Base-by-base conservation (phyloP, 2,329 filamentous ascomycete species). In the Botryotinia narcissicola region DNA sequence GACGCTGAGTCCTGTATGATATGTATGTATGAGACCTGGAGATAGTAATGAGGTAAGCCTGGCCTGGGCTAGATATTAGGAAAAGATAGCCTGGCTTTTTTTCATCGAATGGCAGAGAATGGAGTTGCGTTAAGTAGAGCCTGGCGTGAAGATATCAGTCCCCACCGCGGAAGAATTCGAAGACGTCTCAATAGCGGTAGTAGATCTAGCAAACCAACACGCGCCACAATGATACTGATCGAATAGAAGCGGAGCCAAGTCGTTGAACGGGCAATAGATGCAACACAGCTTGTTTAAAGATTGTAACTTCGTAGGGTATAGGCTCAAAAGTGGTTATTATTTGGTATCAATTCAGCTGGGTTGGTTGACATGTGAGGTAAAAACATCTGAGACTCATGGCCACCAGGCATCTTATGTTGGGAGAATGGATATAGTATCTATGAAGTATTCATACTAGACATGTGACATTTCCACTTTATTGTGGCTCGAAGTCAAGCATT, bases 191-290 rank as follows among this genome's bases (percentile, higher is more conserved):
- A 46, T 29, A 71, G 57, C 10, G 40, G 54, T 70, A 14, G 68
- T 61, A 62, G 54, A 60, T 61, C 29, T 46, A 62, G 29, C 29
- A 68, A 68, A 32, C 62, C 46, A 72, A 46, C 48, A 72, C 51
- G 35, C 48, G 70, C 70, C 70, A 68, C 62, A 67, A 42, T 72
- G 54, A 48, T 64, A 48, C 20, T 46, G 37, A 59, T 72, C 51
- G 54, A 64, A 67, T 72, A 14, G 70, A 67, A 72, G 70, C 70
- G 61, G 70, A 67, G 70, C 48, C 61, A 59, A 72, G 40, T 72
- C 61, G 70, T 63, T 46, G 44, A 59, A 46, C 61, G 46, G 70
- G 70, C 61, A 72, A 72, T 72, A 25, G 48, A 54, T 51, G 70
- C 60, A 71, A 60, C 59, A 64, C 42, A 51, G 46, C 29, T 60